Percentiles rank a stretch among this genome's conserved stretches.
phyloP scores from a whole-genome alignment of 2,329 filamentous ascomycete species.

The Exophiala dermatitidis region DNA sequence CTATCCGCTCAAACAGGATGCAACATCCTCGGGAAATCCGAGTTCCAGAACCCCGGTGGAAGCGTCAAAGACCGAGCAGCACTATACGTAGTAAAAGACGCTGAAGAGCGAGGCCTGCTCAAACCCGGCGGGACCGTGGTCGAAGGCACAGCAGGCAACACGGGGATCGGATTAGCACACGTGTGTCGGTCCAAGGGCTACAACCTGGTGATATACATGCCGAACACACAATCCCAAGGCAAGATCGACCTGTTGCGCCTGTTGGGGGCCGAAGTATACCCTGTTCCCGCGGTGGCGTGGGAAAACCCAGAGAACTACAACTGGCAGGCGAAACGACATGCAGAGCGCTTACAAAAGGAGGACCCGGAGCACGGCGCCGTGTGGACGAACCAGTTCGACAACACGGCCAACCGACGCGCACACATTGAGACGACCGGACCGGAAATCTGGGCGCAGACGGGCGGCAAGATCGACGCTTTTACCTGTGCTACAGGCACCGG shows the following conservation, averaged over 20 bases:
- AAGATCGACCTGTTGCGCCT: conserved; percentile 91
- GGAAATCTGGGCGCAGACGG: conserved; percentile 92
- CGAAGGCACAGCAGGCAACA: conserved; percentile 96
- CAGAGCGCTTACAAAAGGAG: conserved; percentile 52
- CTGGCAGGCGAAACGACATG: conserved; percentile 85
- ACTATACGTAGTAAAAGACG: conserved; percentile 86
- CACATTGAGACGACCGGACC: conserved; percentile 96
- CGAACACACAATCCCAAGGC: conserved; percentile 94
- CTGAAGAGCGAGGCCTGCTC: conserved; percentile 78
- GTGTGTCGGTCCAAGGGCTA: conserved; percentile 90
- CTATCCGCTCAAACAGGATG: conserved; percentile 89
- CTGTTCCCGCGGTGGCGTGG: conserved; percentile 90
- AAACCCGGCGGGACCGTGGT: conserved; percentile 85
- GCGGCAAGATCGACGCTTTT: conserved; percentile 81
- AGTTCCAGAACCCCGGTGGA: conserved; percentile 97
- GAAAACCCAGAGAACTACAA: conserved; percentile 97
- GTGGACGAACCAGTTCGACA: conserved; percentile 99
- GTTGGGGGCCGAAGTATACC: conserved; percentile 89
- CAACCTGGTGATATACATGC: conserved; percentile 98
- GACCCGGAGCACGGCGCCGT: conserved; percentile 64
- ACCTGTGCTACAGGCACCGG: conserved; percentile 91
- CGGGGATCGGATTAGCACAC: conserved; percentile 93
- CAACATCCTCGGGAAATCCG: conserved; percentile 90
- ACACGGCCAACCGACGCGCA: conserved; percentile 83
- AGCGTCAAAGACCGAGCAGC: conserved; percentile 95